Conservation (phyloP, 2,329 filamentous ascomycete species). For the Fusarium papillatum region DNA sequence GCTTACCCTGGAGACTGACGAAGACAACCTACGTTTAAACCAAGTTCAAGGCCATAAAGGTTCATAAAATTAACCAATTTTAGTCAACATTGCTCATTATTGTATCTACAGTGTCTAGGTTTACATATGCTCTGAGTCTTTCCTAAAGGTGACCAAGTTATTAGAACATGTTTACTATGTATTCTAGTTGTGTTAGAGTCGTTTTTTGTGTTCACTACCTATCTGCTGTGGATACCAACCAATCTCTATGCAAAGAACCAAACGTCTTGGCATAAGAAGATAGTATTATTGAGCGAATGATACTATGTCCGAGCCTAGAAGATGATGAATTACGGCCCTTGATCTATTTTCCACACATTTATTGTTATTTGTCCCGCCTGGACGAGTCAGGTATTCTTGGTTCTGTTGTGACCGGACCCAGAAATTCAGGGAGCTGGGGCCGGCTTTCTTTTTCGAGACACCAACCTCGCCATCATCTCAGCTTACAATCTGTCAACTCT, state of each 20-base stretch:
- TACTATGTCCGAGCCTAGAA: neutral
- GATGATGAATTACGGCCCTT: neutral
- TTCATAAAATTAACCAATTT: neutral
- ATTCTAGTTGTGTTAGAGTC: accelerated
- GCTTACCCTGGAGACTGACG: conserved; percentile 22
- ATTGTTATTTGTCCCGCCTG: neutral
- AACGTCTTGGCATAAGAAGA: neutral
- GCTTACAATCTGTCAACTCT: conserved; percentile 22
- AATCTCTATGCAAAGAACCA: neutral
- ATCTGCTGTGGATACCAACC: neutral
- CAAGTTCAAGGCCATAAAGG: neutral
- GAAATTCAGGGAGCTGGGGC: conserved; percentile 25
- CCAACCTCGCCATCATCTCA: neutral
- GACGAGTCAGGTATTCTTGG: neutral
- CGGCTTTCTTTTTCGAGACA: conserved; percentile 15
- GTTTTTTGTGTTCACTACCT: neutral
- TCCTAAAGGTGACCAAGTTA: neutral
- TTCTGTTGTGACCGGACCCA: conserved; percentile 4
- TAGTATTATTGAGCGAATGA: neutral
- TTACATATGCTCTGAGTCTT: neutral
- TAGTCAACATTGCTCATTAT: neutral
- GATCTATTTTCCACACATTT: neutral
- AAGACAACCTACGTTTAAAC: neutral
- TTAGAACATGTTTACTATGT: neutral
- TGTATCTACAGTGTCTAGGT: neutral